Evolutionary conservation across 1,284 basidiomycete species (phyloP).

Genomic region (Mrakiaceae sp.): DNA sequence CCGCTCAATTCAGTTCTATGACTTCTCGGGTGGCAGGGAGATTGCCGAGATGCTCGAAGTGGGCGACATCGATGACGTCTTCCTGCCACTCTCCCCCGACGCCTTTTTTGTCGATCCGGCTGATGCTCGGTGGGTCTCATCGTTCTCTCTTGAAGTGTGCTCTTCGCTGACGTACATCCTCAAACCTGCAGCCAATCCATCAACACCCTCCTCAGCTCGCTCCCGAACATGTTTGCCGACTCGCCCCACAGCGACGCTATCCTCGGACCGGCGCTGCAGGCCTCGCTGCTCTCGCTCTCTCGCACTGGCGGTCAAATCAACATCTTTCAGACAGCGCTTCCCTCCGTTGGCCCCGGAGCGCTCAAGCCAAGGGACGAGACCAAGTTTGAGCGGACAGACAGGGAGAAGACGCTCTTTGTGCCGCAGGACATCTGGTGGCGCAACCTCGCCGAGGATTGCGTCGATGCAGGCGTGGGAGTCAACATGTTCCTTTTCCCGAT

Average conservation of each 20-base stretch:
- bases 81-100: conserved; percentile 56
- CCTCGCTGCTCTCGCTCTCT: conserved; percentile 53
- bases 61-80: conserved; percentile 81
- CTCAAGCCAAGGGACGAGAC: conserved; percentile 52
- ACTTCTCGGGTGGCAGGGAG: conserved; percentile 57
- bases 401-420: conserved; percentile 68
- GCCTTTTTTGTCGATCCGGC: conserved; percentile 71
- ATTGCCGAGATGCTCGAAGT: conserved; percentile 70
- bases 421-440: conserved; percentile 67
- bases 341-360: conserved; percentile 66
- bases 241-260: conserved; percentile 38
- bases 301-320: conserved; percentile 69
- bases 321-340: conserved; percentile 66
- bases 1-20: conserved; percentile 73
- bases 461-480: conserved; percentile 79
- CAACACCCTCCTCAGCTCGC: conserved; percentile 50
- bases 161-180: too few species aligned
- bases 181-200: conserved; percentile 40
- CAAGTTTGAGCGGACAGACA: conserved; percentile 73
- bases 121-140: conserved; percentile 48
- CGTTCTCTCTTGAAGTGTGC: not conserved
- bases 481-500: conserved; percentile 79
- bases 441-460: conserved; percentile 73
- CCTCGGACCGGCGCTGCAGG: conserved; percentile 68
- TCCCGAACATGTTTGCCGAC: conserved; percentile 56